Conservation (phyloP, 2,329 filamentous ascomycete species). For the Penicillium decumbens region DNA sequence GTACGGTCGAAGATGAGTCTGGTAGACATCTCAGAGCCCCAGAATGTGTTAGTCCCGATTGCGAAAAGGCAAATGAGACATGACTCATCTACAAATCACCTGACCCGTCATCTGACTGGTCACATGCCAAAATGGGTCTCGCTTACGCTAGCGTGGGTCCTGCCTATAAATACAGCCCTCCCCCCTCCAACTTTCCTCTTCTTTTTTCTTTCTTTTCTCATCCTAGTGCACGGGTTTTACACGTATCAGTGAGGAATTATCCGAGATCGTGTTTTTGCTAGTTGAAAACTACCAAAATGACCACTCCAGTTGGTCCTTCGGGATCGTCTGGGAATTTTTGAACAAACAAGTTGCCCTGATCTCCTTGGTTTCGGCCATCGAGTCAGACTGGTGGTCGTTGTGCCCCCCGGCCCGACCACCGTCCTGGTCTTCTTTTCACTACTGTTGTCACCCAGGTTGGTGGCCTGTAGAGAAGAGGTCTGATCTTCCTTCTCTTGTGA, state of each 20-base stretch:
- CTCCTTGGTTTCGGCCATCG: conserved; percentile 19
- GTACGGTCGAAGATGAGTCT: not conserved
- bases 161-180: conserved; percentile 22
- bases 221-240: conserved; percentile 63
- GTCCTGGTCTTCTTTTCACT: conserved; percentile 39
- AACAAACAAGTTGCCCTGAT: conserved; percentile 37
- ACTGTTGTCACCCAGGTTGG: conserved; percentile 32
- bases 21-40: not conserved
- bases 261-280: conserved; percentile 85
- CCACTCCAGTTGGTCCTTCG: conserved; percentile 66
- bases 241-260: conserved; percentile 82
- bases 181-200: conserved; percentile 15
- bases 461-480: conserved; percentile 38
- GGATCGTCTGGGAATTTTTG: conserved; percentile 76
- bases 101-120: not conserved
- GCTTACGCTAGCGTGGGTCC: conserved; percentile 27
- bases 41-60: not conserved
- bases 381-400: conserved; percentile 12
- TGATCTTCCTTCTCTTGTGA: not conserved
- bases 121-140: conserved; percentile 10
- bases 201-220: conserved; percentile 38
- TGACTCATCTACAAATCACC: not conserved
- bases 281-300: conserved; percentile 80
- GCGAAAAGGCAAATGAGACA: not conserved
- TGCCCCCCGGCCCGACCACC: conserved; percentile 2